These are phyloP conservation scores for Sanghuangporus baumii DNA, from an alignment of 1,284 basidiomycete species.

Conservation along the genomic window DNA sequence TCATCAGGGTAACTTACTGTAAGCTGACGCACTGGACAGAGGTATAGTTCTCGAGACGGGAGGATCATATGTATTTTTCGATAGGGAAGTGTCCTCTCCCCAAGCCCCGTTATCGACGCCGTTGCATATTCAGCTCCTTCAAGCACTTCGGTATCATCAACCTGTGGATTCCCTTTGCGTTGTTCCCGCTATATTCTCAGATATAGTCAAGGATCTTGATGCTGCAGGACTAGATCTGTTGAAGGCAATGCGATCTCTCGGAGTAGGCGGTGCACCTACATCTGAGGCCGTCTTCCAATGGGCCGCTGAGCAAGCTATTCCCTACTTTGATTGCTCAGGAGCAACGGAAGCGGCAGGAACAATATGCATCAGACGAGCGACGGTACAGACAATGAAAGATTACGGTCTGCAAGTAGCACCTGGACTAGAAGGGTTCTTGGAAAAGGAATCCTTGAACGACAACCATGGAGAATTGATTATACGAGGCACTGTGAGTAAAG, in stretches of 20 bases:
- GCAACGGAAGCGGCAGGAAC: constrained; percentile 19
- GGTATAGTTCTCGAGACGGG: constrained; percentile 17
- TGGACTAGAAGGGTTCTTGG: constrained; percentile 6
- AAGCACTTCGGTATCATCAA: constrained; percentile 15
- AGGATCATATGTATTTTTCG: constrained; percentile 20
- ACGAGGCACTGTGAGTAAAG: constrained; percentile 9
- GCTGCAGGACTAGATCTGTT: neutral
- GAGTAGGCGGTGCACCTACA: constrained; percentile 15
- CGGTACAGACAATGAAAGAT: neutral
- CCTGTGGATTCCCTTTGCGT: constrained; percentile 14
- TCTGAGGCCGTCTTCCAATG: constrained; percentile 12
- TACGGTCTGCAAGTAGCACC: constrained; percentile 1
- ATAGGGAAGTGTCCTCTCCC: constrained; percentile 16
- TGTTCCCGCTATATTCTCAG: constrained; percentile 13
- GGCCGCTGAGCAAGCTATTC: neutral
- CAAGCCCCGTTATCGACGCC: constrained; percentile 4
- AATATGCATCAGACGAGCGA: constrained; percentile 7
- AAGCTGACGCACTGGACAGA: neutral
- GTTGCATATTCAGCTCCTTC: constrained; percentile 13
- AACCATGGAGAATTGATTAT: constrained; percentile 16
- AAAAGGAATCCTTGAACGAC: constrained; percentile 6
- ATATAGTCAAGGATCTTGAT: constrained; percentile 2
- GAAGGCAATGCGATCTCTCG: constrained; percentile 11
- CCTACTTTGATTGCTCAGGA: constrained; percentile 16
- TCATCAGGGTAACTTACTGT: neutral